phyloP scores from a whole-genome alignment of 2,329 filamentous ascomycete species.

The Fusarium incarnatum region DNA sequence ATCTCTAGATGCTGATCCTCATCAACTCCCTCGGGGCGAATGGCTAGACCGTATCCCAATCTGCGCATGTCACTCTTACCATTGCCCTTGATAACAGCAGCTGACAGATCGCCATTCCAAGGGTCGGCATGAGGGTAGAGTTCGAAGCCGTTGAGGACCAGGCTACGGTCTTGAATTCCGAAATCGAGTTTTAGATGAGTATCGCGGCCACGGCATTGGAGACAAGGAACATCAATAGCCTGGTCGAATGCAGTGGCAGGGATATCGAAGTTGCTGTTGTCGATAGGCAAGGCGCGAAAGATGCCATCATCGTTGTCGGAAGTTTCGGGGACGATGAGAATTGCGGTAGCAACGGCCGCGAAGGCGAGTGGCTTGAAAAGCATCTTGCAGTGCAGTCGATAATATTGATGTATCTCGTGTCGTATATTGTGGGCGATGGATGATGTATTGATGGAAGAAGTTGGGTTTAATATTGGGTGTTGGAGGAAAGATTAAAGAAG shows the following conservation, averaged over 20 bases:
- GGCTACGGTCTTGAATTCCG: constrained; percentile 59
- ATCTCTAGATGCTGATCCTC: constrained; percentile 64
- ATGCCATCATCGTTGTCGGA: constrained; percentile 57
- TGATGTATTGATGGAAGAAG: background rate
- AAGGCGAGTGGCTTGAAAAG: constrained; percentile 50
- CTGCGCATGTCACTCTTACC: constrained; percentile 52
- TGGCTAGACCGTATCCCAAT: constrained; percentile 63
- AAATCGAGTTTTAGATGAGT: constrained; percentile 67
- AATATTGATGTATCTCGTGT: background rate
- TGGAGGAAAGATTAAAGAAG: constrained; percentile 5
- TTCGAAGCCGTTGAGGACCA: constrained; percentile 70
- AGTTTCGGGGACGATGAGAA: constrained; percentile 66
- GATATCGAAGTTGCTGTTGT: constrained; percentile 53
- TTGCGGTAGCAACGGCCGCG: constrained; percentile 55
- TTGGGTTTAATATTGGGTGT: background rate
- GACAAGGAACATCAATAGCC: constrained; percentile 63
- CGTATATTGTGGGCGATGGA: background rate
- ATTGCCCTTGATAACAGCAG: constrained; percentile 58
- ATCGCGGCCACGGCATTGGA: constrained; percentile 62
- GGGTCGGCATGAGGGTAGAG: constrained; percentile 67
- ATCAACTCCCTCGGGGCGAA: constrained; percentile 59
- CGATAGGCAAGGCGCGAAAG: constrained; percentile 56
- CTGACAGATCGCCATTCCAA: constrained; percentile 57
- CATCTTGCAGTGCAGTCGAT: constrained; percentile 43
- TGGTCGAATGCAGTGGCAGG: constrained; percentile 52